Conservation (phyloP, 768 basidiomycete species). For the Pisolithus tinctorius region DNA sequence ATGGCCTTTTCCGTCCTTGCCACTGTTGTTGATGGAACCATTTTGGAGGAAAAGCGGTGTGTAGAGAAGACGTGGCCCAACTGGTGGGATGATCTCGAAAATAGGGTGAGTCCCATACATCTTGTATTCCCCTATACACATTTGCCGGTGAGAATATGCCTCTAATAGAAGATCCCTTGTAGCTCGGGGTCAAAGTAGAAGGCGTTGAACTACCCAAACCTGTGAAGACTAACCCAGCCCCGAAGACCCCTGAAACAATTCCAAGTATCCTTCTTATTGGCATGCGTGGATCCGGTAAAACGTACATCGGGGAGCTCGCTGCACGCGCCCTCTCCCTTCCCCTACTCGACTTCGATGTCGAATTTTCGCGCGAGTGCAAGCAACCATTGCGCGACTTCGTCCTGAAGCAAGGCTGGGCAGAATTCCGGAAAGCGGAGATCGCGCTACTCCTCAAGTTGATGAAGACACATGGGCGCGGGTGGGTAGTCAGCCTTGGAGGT, state of each 20-base stretch:
- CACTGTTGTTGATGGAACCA: constrained; percentile 61
- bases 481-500: constrained; percentile 88
- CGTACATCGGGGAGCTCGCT: constrained; percentile 76
- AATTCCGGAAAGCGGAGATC: constrained; percentile 79
- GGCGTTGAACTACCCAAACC: constrained; percentile 66
- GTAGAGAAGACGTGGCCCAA: constrained; percentile 99
- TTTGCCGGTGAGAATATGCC: not conserved
- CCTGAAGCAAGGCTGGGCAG: constrained; percentile 76
- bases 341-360: constrained; percentile 78
- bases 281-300: constrained; percentile 97
- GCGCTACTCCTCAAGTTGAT: constrained; percentile 65
- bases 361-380: constrained; percentile 60
- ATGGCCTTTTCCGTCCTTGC: constrained; percentile 96
- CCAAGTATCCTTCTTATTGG: constrained; percentile 78
- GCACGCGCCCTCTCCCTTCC: constrained; percentile 65
- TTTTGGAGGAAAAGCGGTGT: constrained; percentile 93
- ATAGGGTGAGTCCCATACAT: constrained; percentile 54
- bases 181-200: constrained; percentile 87
- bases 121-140: not conserved
- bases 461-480: constrained; percentile 40
- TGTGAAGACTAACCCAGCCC: constrained; percentile 31
- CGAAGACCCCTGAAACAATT: constrained; percentile 25
- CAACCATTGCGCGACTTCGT: constrained; percentile 72
- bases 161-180: not conserved
- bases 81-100: constrained; percentile 98